Evolutionary conservation across 179 eudicot genomes (phyloP).

Genomic region (Camellia oleifera): DNA sequence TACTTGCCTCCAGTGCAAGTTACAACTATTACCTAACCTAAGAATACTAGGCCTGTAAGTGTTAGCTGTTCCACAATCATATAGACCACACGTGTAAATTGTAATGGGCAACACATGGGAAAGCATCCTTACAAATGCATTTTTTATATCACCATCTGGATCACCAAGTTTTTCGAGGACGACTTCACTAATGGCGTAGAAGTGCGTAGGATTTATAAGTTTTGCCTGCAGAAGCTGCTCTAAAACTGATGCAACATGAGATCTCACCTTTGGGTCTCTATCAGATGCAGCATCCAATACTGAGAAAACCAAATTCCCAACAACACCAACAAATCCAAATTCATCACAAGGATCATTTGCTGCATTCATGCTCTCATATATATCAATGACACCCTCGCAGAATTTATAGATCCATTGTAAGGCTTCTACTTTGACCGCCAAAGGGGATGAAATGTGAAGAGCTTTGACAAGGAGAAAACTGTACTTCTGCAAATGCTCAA

Average conservation of each 20-base stretch:
- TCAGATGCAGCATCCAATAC: constrained; percentile 78
- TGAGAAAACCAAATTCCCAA: constrained; percentile 56
- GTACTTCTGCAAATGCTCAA: constrained; percentile 63
- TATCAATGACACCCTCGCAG: constrained; percentile 49
- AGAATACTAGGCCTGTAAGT: constrained; percentile 30
- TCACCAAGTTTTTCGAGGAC: constrained; percentile 88
- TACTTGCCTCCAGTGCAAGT: constrained; percentile 78
- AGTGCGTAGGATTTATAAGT: constrained; percentile 60
- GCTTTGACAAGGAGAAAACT: constrained; percentile 51
- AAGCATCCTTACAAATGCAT: constrained; percentile 62
- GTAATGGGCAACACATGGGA: constrained; percentile 66
- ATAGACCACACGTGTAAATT: constrained; percentile 58
- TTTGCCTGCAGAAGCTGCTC: constrained; percentile 73
- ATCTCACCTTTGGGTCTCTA: constrained; percentile 84
- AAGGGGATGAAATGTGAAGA: constrained; percentile 64
- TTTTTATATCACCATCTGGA: constrained; percentile 59
- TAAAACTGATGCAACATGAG: constrained; percentile 61
- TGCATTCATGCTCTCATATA: constrained; percentile 38
- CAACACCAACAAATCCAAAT: constrained; percentile 43
- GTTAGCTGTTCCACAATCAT: constrained; percentile 41
- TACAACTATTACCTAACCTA: constrained; percentile 36
- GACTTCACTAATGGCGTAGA: constrained; percentile 52
- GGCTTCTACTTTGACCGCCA: constrained; percentile 72
- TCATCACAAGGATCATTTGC: constrained; percentile 43
- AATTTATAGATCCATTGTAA: constrained; percentile 69